Percentiles rank a stretch among this genome's conserved stretches.
These are phyloP conservation scores for Colletotrichum phormii DNA, from an alignment of 2,329 filamentous ascomycete species.

Conservation along the genomic window DNA sequence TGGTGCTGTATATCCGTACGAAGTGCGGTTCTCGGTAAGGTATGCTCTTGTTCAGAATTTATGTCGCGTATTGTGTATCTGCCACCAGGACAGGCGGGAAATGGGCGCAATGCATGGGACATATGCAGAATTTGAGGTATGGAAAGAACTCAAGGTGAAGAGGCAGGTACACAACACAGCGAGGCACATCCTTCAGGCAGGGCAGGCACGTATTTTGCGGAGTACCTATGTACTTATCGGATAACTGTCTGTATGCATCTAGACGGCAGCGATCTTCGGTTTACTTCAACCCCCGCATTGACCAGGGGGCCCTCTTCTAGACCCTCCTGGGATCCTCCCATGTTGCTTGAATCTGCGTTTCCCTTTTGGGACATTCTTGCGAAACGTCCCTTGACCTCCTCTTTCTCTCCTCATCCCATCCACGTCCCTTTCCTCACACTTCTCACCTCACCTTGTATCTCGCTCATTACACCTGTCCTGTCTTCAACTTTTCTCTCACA, in stretches of 20 bases:
- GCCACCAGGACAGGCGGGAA: neutral
- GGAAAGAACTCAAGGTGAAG: neutral
- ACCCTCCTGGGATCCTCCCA: constrained; percentile 27
- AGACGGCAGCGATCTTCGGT: constrained; percentile 30
- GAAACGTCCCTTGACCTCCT: constrained; percentile 36
- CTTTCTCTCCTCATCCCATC: constrained; percentile 18
- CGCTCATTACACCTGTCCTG: constrained; percentile 20
- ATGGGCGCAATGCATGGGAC: neutral
- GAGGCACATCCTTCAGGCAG: neutral
- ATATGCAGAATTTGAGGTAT: neutral
- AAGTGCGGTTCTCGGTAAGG: neutral
- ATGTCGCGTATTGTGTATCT: neutral
- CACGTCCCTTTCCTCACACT: constrained; percentile 12
- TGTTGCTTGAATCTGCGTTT: constrained; percentile 27
- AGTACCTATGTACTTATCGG: neutral
- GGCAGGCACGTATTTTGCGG: neutral
- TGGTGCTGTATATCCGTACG: neutral
- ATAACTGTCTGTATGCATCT: constrained; percentile 6
- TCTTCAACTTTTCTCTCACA: neutral
- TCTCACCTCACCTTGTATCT: neutral
- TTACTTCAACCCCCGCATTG: constrained; percentile 33
- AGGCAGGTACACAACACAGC: too few relatives aligned
- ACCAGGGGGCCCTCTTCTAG: constrained; percentile 20
- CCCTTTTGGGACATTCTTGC: constrained; percentile 41
- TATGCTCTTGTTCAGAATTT: neutral